Conservation (phyloP, 352 stramenopile genomes). For the Peronospora farinosa region DNA sequence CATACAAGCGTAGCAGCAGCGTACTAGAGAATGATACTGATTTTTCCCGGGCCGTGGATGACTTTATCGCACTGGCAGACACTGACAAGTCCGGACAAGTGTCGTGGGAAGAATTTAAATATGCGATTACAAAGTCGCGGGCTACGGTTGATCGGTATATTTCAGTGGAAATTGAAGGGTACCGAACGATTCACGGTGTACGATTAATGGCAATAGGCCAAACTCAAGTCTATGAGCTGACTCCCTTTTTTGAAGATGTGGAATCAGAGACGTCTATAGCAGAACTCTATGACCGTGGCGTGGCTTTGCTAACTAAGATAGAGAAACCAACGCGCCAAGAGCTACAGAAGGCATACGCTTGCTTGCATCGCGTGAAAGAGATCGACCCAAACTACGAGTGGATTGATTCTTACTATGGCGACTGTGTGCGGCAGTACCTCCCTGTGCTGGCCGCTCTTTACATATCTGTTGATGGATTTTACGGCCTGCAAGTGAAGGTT, state of each 20-base stretch:
- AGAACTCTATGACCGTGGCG: constrained; percentile 59
- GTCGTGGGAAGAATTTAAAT: constrained; percentile 85
- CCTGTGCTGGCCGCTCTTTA: constrained; percentile 64
- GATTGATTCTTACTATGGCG: constrained; percentile 76
- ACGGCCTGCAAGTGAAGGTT: constrained; percentile 74
- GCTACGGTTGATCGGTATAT: constrained; percentile 64
- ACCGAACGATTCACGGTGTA: constrained; percentile 55
- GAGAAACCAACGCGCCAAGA: constrained; percentile 51
- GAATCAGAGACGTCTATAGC: constrained; percentile 60
- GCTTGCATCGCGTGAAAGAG: constrained; percentile 59
- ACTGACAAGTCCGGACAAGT: constrained; percentile 72
- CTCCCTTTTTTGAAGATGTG: constrained; percentile 65
- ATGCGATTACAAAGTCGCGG: constrained; percentile 72
- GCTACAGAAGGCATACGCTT: constrained; percentile 69
- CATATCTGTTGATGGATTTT: constrained; percentile 63
- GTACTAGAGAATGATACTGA: constrained; percentile 51
- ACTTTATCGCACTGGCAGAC: constrained; percentile 74
- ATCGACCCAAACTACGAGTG: constrained; percentile 76
- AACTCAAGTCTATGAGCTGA: constrained; percentile 74
- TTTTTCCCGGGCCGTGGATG: constrained; percentile 51
- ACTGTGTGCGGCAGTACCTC: constrained; percentile 62
- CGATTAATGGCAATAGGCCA: constrained; percentile 61
- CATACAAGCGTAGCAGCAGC: constrained; percentile 45
- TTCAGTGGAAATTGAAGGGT: constrained; percentile 73
- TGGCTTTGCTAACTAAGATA: constrained; percentile 58